Percentiles rank a stretch among this genome's conserved stretches.
These are phyloP conservation scores for Saturnispora kantuleensis DNA, from an alignment of 805 yeast genomes.

Conservation along the genomic window DNA sequence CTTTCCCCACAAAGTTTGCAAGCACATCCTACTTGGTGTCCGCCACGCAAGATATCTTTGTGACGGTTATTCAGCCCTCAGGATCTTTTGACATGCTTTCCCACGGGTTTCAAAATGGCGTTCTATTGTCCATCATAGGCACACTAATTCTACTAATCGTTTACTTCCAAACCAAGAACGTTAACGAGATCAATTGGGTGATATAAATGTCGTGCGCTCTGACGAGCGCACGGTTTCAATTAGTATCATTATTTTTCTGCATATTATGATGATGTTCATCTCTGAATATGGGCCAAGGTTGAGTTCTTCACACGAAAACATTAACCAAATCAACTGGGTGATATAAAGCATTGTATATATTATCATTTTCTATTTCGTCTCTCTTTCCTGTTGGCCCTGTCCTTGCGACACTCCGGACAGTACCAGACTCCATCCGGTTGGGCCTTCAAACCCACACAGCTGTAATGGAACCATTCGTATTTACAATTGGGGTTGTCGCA, in stretches of 20 bases:
- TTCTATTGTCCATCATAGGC: constrained; percentile 50
- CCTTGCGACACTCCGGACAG: constrained; percentile 72
- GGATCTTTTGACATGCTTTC: constrained; percentile 71
- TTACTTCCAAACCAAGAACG: constrained; percentile 25
- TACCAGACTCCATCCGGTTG: constrained; percentile 97
- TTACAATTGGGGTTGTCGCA: constrained; percentile 54
- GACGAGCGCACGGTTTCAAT: no score
- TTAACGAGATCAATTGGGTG: constrained; percentile 5
- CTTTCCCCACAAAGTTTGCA: constrained; percentile 62
- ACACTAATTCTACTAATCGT: constrained; percentile 38
- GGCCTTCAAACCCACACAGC: constrained; percentile 82
- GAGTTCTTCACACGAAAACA: no score
- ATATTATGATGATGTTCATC: no score
- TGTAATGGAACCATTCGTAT: constrained; percentile 56
- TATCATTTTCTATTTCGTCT: constrained; percentile 3
- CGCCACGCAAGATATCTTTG: constrained; percentile 63
- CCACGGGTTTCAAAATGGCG: constrained; percentile 54
- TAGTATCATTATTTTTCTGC: no score
- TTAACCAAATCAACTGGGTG: no score
- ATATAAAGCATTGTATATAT: neutral
- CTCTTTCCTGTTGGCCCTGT: constrained; percentile 7
- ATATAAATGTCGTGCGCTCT: neutral
- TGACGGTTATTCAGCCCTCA: constrained; percentile 72
- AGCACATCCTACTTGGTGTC: constrained; percentile 68
- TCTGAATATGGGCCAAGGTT: no score